Evolutionary conservation across 768 basidiomycete species (phyloP), one percentile per base, ranked within the genome.

Genomic region (Brasilioporus rufonigricans): DNA sequence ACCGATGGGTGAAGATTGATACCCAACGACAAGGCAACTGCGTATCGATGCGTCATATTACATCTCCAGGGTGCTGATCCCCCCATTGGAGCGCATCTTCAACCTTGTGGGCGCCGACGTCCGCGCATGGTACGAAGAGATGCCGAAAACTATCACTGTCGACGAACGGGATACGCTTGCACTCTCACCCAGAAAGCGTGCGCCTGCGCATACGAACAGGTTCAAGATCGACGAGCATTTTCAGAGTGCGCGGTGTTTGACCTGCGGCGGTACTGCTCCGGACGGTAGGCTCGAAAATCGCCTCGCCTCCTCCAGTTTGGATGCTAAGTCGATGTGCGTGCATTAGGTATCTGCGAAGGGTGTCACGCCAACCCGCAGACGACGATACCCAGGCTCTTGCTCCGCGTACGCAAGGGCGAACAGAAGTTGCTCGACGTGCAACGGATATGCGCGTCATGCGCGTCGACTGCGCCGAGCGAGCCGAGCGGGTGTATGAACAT

Each of bases 21-120:
- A 27, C 3, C 26, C 29, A 36, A 23, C 26, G 10, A 21, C 36
- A 48, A 91, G 89, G 38, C 80, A 86, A 56, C 72, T 83, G 43
- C 83, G 84, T 19, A 80, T 98, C n/a, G 95, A 99, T 62, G 87
- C 86, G 5, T 68, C 77, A 12, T 97, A 98, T 69, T 98, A 99
- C 69, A 95, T 99, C 63, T 80, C 82, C 0, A 77, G 82, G 43
- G 85, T 94, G 16, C 77, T 98, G 44, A 92, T 98, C 41, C 93
- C 92, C 10, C 93, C 96, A 0, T 68, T 99, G 59, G 89, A 91
- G 55, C 82, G 97, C 44, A 82, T 99, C 43, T 92, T 98, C 76
- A 93, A 88, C 31, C 82, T 98, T 23, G 46, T 45, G 4, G 50
- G 50, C 1, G 50, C 43, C 5, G 50, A 52, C 13, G 50, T 52